Conservation (phyloP, 1,139 yeast species). For the Candida tetrigidarum region DNA sequence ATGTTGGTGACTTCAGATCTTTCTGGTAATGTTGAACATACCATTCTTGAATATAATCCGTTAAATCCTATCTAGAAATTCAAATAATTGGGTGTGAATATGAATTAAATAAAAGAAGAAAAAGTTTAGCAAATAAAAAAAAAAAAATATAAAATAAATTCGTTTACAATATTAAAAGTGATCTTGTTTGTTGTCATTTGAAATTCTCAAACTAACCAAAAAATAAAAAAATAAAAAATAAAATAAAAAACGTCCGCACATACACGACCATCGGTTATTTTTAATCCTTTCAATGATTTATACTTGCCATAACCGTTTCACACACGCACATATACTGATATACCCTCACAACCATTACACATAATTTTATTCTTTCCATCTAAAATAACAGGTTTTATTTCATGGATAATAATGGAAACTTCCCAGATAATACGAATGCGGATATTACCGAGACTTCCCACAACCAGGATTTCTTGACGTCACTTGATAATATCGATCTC, state of each 20-base stretch:
- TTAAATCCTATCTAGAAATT: constrained; percentile 1
- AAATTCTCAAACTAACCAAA: neutral
- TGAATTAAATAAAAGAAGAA: neutral
- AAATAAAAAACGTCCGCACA: neutral
- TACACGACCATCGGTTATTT: constrained; percentile 4
- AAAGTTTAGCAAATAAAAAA: neutral
- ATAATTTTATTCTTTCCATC: too few species aligned
- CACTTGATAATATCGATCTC: constrained; percentile 38
- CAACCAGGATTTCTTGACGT: constrained; percentile 32
- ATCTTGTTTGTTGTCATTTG: constrained; percentile 8
- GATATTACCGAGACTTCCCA: constrained; percentile 8
- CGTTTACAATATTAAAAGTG: neutral
- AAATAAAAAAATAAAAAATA: neutral
- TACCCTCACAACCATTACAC: too few species aligned
- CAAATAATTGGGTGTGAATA: neutral
- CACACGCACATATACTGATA: too few species aligned
- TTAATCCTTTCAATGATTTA: neutral
- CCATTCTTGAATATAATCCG: constrained; percentile 5
- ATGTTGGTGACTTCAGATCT: too few species aligned
- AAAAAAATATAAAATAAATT: neutral
- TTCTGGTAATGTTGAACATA: too few species aligned
- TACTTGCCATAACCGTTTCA: neutral
- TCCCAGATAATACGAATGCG: neutral
- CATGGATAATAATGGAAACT: constrained; percentile 5
- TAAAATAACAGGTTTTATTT: neutral